phyloP scores from a whole-genome alignment of 23 red algal genomes.

The Gracilaria caudata region DNA sequence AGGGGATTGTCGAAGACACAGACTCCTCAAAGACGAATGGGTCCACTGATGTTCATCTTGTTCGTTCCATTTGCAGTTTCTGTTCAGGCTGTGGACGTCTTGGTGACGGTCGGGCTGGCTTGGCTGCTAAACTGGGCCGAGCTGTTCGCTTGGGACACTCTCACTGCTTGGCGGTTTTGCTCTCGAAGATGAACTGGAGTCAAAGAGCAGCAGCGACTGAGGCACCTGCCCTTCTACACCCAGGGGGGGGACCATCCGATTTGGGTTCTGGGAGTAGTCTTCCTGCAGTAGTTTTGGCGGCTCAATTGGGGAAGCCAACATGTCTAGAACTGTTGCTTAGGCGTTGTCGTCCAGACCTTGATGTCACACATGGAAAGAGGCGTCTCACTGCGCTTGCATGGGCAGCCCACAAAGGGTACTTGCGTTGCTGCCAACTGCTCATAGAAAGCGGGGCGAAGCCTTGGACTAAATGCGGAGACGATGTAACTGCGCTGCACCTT shows the following conservation, averaged over 20 bases:
- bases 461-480: slow-evolving; percentile 79
- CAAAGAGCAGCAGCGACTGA: slow-evolving; percentile 84
- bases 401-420: slow-evolving; percentile 90
- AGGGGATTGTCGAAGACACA: slow-evolving; percentile 24
- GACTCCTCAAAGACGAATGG: background rate
- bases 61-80: slow-evolving; percentile 61
- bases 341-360: slow-evolving; percentile 77
- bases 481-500: slow-evolving; percentile 87
- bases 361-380: slow-evolving; percentile 67
- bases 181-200: slow-evolving; percentile 85
- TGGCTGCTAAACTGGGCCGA: slow-evolving; percentile 83
- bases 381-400: slow-evolving; percentile 84
- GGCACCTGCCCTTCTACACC: slow-evolving; percentile 76
- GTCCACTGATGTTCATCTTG: background rate
- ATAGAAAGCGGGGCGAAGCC: slow-evolving; percentile 67
- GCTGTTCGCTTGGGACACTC: slow-evolving; percentile 80
- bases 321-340: slow-evolving; percentile 76
- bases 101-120: slow-evolving; percentile 68
- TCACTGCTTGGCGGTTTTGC: slow-evolving; percentile 81
- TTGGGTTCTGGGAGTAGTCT: slow-evolving; percentile 49
- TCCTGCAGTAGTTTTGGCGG: slow-evolving; percentile 81
- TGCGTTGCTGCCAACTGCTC: slow-evolving; percentile 78
- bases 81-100: slow-evolving; percentile 68
- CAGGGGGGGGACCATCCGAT: slow-evolving; percentile 58
- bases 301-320: slow-evolving; percentile 82